phyloP scores from a whole-genome alignment of 495 filamentous ascomycete species.

The Saxophila tyrrhenica region DNA sequence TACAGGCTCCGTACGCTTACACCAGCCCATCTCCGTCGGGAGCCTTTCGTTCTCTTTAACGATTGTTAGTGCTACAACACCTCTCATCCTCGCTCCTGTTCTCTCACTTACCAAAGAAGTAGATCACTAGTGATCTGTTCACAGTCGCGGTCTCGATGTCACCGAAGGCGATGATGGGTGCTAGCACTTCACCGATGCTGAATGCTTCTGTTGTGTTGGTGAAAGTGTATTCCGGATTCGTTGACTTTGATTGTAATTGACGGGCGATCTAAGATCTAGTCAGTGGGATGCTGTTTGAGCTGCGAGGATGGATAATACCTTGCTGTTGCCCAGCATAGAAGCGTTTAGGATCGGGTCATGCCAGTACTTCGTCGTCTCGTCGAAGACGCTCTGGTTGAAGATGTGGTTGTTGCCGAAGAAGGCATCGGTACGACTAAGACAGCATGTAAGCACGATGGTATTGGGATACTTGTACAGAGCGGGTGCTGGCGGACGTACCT shows the following conservation, averaged over 20 bases:
- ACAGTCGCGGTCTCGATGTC: conserved; percentile 30
- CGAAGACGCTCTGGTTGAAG: conserved; percentile 17
- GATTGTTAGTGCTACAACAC: too few relatives aligned
- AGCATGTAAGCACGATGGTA: background rate
- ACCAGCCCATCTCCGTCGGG: conserved; percentile 38
- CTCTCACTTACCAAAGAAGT: conserved; percentile 33
- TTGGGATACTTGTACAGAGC: background rate
- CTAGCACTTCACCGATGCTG: conserved; percentile 37
- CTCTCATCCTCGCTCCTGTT: too few relatives aligned
- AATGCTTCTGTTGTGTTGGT: conserved; percentile 31
- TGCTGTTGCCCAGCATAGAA: conserved; percentile 36
- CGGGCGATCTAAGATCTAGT: conserved; percentile 28
- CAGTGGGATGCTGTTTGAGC: too few relatives aligned
- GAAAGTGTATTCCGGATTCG: conserved; percentile 40
- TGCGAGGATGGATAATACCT: too few relatives aligned
- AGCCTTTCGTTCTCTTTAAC: conserved; percentile 34
- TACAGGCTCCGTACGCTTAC: conserved; percentile 5
- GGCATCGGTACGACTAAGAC: conserved; percentile 5
- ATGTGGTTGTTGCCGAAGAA: conserved; percentile 18
- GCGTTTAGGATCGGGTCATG: conserved; percentile 25
- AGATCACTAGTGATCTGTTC: conserved; percentile 31
- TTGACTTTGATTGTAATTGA: conserved; percentile 34
- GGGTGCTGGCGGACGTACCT: conserved; percentile 28
- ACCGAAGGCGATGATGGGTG: conserved; percentile 36
- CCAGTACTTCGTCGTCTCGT: conserved; percentile 15